Percentiles rank a stretch among this genome's conserved stretches.
Conservation (phyloP, 257 asterid genomes). For the Capsicum pubescens region DNA sequence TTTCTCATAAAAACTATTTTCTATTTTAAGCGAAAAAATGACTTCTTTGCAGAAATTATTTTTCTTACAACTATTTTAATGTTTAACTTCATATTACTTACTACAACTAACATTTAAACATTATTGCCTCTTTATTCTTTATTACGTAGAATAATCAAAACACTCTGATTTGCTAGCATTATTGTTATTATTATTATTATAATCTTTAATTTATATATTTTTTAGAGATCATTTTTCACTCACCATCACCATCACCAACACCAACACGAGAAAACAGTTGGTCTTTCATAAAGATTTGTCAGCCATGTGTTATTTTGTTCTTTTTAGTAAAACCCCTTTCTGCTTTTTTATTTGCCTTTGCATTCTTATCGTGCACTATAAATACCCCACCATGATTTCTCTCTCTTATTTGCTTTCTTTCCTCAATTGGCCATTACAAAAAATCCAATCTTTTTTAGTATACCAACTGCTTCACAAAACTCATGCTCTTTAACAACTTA, state of each 20-base stretch:
- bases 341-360: conserved; percentile 7
- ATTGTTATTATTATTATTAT: neutral
- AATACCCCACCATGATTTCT: neutral
- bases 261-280: neutral
- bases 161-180: neutral
- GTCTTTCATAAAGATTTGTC: conserved; percentile 16
- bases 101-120: neutral
- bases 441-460: neutral
- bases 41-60: too few relatives aligned
- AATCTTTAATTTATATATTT: neutral
- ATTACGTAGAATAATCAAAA: neutral
- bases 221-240: neutral
- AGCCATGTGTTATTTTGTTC: neutral
- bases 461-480: conserved; percentile 45
- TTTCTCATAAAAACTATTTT: too few relatives aligned
- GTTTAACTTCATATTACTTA: neutral
- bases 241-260: neutral
- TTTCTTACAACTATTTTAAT: neutral
- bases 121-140: neutral
- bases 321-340: conserved; percentile 18
- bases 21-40: too few relatives aligned
- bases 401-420: neutral
- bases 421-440: conserved; percentile 26
- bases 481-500: conserved; percentile 37
- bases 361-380: conserved; percentile 47